Conservation (phyloP, 768 basidiomycete species). For the Agrocybe chaxingu region DNA sequence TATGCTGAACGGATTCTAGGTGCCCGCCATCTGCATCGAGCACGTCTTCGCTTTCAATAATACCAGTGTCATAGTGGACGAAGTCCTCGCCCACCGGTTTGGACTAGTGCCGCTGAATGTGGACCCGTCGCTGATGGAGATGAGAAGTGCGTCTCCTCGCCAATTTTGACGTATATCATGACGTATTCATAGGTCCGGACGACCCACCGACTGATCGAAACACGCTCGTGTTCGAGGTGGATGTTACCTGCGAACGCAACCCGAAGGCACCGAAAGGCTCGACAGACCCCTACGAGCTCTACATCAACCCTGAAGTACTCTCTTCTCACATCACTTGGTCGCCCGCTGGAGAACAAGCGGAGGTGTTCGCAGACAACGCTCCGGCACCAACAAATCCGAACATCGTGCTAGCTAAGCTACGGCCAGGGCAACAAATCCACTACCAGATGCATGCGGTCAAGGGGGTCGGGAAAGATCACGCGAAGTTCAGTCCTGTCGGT, state of each 20-base stretch:
- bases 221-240: slow-evolving; percentile 83
- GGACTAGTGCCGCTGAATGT: slow-evolving; percentile 88
- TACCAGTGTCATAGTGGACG: slow-evolving; percentile 90
- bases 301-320: slow-evolving; percentile 65
- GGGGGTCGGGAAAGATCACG: slow-evolving; percentile 90
- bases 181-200: slow-evolving; percentile 26
- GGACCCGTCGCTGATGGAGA: slow-evolving; percentile 73
- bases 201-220: slow-evolving; percentile 82
- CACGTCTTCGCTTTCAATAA: slow-evolving; percentile 93
- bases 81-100: slow-evolving; percentile 88
- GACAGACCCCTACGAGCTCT: slow-evolving; percentile 62
- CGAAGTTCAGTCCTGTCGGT: slow-evolving; percentile 97
- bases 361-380: slow-evolving; percentile 47
- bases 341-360: slow-evolving; percentile 78
- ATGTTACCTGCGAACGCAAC: slow-evolving; percentile 62
- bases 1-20: slow-evolving; percentile 39
- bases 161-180: background rate
- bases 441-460: slow-evolving; percentile 91
- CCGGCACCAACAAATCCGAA: slow-evolving; percentile 74
- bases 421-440: slow-evolving; percentile 86
- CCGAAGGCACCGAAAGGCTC: slow-evolving; percentile 49
- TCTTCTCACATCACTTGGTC: slow-evolving; percentile 72
- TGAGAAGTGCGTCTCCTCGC: slow-evolving; percentile 36
- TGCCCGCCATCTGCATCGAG: slow-evolving; percentile 90
- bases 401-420: slow-evolving; percentile 86